Percentiles rank a stretch among this genome's conserved stretches.
Evolutionary conservation across 1,284 basidiomycete species (phyloP).

Genomic region (Sporisorium exsertum): DNA sequence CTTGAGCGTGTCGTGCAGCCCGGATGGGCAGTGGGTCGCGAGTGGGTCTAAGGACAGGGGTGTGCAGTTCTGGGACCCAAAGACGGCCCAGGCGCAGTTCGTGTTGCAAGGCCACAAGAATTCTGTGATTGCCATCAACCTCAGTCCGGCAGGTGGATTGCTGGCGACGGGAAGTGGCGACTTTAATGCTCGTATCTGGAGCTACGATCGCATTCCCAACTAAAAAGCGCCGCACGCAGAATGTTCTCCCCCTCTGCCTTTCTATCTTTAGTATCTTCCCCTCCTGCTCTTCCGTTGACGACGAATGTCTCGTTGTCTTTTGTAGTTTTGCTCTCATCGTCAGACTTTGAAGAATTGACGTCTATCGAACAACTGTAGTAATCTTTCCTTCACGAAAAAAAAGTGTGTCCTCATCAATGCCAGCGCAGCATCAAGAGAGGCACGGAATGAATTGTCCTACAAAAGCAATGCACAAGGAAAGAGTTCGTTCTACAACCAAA

Average conservation of each 20-base stretch:
- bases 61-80: conserved; percentile 81
- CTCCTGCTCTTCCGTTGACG: no score
- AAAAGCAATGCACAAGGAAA: not conserved
- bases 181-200: conserved; percentile 73
- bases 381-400: not conserved
- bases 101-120: conserved; percentile 92
- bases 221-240: conserved; percentile 5
- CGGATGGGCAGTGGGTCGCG: conserved; percentile 87
- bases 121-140: conserved; percentile 87
- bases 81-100: conserved; percentile 80
- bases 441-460: not conserved
- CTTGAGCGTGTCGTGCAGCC: conserved; percentile 81
- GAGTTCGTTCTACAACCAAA: no score
- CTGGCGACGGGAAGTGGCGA: conserved; percentile 89
- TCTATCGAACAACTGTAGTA: not conserved
- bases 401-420: no score
- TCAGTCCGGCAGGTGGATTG: conserved; percentile 79
- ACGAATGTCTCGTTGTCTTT: no score
- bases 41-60: conserved; percentile 90
- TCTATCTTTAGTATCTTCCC: no score
- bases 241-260: no score
- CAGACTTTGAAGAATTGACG: no score
- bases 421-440: no score
- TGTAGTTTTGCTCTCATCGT: no score
- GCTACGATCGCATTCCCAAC: conserved; percentile 56